These are phyloP conservation scores for Umbelopsis sp. DNA, from an alignment of 371 early-diverging fungal species.

Conservation along the genomic window DNA sequence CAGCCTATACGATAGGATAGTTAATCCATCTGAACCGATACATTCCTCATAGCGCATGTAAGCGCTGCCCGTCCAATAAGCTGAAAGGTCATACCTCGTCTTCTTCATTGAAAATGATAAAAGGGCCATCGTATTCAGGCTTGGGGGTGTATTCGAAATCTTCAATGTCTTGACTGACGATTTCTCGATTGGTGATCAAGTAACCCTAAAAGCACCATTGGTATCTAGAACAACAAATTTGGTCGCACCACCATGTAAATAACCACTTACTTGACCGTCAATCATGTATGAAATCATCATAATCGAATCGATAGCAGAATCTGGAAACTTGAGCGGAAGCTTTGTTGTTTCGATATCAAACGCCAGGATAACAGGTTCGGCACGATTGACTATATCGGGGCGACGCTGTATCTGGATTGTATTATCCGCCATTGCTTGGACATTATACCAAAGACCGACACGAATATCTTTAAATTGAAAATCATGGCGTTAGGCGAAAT, in stretches of 20 bases:
- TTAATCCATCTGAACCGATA: too few species aligned
- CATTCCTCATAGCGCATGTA: too few species aligned
- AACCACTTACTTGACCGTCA: conserved; percentile 79
- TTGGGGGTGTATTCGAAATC: conserved; percentile 99
- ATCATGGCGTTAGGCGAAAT: neutral
- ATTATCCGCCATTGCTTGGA: conserved; percentile 59
- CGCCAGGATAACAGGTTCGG: conserved; percentile 95
- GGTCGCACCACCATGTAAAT: neutral
- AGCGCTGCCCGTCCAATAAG: neutral
- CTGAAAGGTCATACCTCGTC: conserved; percentile 67
- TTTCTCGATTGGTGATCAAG: conserved; percentile 97
- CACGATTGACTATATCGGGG: conserved; percentile 90
- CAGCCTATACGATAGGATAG: conserved; percentile 38
- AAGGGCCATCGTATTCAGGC: conserved; percentile 95
- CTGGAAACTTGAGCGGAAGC: conserved; percentile 98
- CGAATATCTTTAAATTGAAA: conserved; percentile 70
- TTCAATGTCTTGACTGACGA: conserved; percentile 96
- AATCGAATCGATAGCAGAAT: conserved; percentile 89
- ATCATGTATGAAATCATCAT: conserved; percentile 99
- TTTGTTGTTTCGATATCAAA: conserved; percentile 99
- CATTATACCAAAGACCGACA: conserved; percentile 96
- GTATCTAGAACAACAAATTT: neutral
- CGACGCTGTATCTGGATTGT: conserved; percentile 68
- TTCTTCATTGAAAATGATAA: conserved; percentile 95
- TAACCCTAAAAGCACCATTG: conserved; percentile 70